Conservation (phyloP, 441 rosid genomes). For the Francoa sonchifolia region DNA sequence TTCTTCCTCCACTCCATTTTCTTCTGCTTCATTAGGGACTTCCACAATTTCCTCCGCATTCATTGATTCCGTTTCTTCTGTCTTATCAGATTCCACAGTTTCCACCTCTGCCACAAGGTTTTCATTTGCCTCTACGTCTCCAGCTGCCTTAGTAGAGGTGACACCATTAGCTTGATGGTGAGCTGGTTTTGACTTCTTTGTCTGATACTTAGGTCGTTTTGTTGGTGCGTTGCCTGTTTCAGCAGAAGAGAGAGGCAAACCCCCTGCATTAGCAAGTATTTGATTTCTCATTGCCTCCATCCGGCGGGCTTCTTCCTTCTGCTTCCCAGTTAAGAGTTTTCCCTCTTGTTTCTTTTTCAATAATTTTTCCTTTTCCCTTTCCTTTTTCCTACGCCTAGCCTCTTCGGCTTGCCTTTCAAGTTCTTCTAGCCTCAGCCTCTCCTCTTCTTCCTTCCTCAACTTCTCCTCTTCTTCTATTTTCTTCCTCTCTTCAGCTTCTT, state of each 20-base stretch:
- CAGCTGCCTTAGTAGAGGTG: constrained; percentile 33
- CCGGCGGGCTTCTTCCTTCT: constrained; percentile 78
- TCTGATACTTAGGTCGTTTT: constrained; percentile 68
- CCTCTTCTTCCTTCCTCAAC: constrained; percentile 86
- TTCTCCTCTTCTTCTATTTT: constrained; percentile 85
- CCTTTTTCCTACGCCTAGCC: constrained; percentile 77
- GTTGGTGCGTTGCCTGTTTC: constrained; percentile 46
- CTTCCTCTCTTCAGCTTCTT: constrained; percentile 72
- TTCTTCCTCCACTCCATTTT: constrained; percentile 53
- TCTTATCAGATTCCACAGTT: constrained; percentile 33
- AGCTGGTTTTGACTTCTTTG: constrained; percentile 62
- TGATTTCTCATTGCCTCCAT: constrained; percentile 81
- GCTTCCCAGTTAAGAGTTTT: constrained; percentile 75
- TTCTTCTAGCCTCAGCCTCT: constrained; percentile 71
- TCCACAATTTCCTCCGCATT: constrained; percentile 36
- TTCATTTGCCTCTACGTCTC: constrained; percentile 31
- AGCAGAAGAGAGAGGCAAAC: constrained; percentile 26
- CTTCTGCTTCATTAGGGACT: constrained; percentile 33
- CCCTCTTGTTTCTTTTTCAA: constrained; percentile 88
- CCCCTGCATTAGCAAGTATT: constrained; percentile 44
- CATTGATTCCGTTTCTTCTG: constrained; percentile 28
- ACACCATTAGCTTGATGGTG: constrained; percentile 52
- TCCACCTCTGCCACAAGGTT: constrained; percentile 25
- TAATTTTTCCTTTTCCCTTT: constrained; percentile 80
- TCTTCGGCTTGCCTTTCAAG: constrained; percentile 90